Percentiles rank a stretch among this genome's conserved stretches.
phyloP scores from a whole-genome alignment of 192 early-diverging fungal species.

The Linderina pennispora region DNA sequence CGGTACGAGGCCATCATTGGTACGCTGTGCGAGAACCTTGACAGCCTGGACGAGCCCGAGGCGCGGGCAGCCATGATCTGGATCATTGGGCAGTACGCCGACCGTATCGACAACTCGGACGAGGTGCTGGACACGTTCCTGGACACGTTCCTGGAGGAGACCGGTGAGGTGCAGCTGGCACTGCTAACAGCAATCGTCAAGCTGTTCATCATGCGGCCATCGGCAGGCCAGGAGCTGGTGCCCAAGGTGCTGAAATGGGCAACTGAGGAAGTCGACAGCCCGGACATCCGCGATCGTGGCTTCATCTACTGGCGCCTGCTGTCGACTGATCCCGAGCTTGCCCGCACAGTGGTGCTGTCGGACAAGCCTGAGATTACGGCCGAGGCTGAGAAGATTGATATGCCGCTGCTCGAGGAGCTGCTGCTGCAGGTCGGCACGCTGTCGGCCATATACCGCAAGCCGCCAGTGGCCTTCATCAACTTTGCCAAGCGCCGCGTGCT shows the following conservation, averaged over 20 bases:
- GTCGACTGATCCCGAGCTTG: slow-evolving; percentile 82
- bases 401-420: slow-evolving; percentile 78
- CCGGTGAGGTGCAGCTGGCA: slow-evolving; percentile 84
- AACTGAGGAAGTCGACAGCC: slow-evolving; percentile 93
- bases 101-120: slow-evolving; percentile 94
- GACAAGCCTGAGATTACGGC: slow-evolving; percentile 93
- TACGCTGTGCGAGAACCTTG: slow-evolving; percentile 91
- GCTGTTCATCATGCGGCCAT: slow-evolving; percentile 89
- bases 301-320: slow-evolving; percentile 98
- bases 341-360: slow-evolving; percentile 71
- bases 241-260: slow-evolving; percentile 92
- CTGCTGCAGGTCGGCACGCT: slow-evolving; percentile 81
- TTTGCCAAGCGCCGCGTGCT: slow-evolving; percentile 48
- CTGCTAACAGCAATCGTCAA: slow-evolving; percentile 95
- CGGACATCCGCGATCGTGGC: slow-evolving; percentile 95
- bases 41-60: slow-evolving; percentile 94
- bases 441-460: slow-evolving; percentile 89
- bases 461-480: slow-evolving; percentile 80
- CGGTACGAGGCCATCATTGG: slow-evolving; percentile 92
- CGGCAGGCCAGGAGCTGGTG: slow-evolving; percentile 86
- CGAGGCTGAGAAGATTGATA: slow-evolving; percentile 90
- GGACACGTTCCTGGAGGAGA: slow-evolving; percentile 86
- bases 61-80: slow-evolving; percentile 98
- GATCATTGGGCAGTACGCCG: slow-evolving; percentile 98
- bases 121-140: slow-evolving; percentile 83